Percentiles rank a stretch among this genome's conserved stretches.
Conservation (phyloP, 1,284 basidiomycete genomes). For the Pascua sp. region DNA sequence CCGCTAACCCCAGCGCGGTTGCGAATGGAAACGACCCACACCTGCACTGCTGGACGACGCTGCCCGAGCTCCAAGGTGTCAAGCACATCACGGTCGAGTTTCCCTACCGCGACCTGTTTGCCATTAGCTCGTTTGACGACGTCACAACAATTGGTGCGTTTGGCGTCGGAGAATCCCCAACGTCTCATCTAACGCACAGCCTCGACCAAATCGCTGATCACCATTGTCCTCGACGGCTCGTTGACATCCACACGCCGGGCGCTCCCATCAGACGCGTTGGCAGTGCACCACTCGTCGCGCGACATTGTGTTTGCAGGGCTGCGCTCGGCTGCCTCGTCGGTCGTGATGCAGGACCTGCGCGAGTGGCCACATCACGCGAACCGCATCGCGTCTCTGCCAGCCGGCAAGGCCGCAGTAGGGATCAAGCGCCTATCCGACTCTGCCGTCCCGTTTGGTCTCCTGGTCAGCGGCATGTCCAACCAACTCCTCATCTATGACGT, state of each 20-base stretch:
- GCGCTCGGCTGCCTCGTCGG: slow-evolving; percentile 13
- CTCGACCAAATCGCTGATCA: slow-evolving; percentile 16
- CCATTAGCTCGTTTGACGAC: slow-evolving; percentile 33
- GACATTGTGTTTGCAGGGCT: slow-evolving; percentile 35
- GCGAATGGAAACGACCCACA: slow-evolving; percentile 35
- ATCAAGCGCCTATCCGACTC: slow-evolving; percentile 36
- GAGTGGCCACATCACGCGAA: slow-evolving; percentile 3
- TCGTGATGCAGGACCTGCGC: slow-evolving; percentile 32
- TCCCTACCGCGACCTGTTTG: slow-evolving; percentile 29
- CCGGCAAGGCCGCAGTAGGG: slow-evolving; percentile 33
- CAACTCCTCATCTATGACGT: slow-evolving; percentile 40
- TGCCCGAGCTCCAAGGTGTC: slow-evolving; percentile 15
- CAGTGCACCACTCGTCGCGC: slow-evolving; percentile 27
- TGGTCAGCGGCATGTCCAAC: slow-evolving; percentile 33
- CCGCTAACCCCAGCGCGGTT: slow-evolving; percentile 5
- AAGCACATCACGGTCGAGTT: slow-evolving; percentile 28
- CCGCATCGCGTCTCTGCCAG: slow-evolving; percentile 14
- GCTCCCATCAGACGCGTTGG: slow-evolving; percentile 30
- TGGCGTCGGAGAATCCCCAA: no score
- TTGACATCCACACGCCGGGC: slow-evolving; percentile 15
- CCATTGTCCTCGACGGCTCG: slow-evolving; percentile 12
- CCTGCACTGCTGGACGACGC: slow-evolving; percentile 26
- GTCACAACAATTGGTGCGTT: slow-evolving; percentile 27
- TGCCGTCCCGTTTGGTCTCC: slow-evolving; percentile 42
- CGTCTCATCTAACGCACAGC: slow-evolving; percentile 11